Base-by-base conservation (phyloP, 192 early-diverging fungal species). In the Martensiomyces pterosporus region DNA sequence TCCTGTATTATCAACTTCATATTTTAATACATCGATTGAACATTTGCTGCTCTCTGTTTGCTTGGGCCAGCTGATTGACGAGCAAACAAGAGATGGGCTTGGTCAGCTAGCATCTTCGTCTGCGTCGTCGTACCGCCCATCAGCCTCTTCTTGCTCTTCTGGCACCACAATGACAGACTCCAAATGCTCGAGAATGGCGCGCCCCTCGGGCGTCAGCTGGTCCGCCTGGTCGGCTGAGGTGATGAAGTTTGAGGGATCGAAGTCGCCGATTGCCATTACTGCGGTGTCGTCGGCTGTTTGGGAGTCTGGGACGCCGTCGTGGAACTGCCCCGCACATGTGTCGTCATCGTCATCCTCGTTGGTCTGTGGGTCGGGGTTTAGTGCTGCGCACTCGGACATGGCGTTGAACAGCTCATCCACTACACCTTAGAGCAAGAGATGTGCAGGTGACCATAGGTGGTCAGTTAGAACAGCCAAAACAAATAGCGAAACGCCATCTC, bases 331-430 rank as follows among this genome's bases (percentile, higher is more conserved):
- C 6, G 35, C 16, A 9, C 36, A 26, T 0, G 9, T 15, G 9
- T 24, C 17, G 2, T 41, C 29, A 15, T 27, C 29, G 16, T 55
- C 39, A 9, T 39, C 38, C 17, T 13, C 32, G 15, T 24, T 7
- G 8, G 32, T 41, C 12, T 29, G 13, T 3, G 26, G 18, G 24
- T 57, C 66, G 9, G 66, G 66, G 29, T 69, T 60, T 22, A 57
- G 24, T 9, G 53, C 58, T 1, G 59, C 58, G 26, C 66, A 69
- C 2, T 57, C 66, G 8, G 58, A 61, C 66, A 69, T 56, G 12
- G 49, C 55, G 26, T 46, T 34, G 38, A 69, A 69, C 39, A 61
- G n/a, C 1, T 38, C 49, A 19, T 69, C 66, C 2, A 69, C 56
- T 49, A 49, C 55, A 32, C 7, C 16, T n/a, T n/a, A n/a, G n/a